These are phyloP conservation scores for Candida pseudoglaebosa DNA, from an alignment of 805 yeast species.

Conservation along the genomic window DNA sequence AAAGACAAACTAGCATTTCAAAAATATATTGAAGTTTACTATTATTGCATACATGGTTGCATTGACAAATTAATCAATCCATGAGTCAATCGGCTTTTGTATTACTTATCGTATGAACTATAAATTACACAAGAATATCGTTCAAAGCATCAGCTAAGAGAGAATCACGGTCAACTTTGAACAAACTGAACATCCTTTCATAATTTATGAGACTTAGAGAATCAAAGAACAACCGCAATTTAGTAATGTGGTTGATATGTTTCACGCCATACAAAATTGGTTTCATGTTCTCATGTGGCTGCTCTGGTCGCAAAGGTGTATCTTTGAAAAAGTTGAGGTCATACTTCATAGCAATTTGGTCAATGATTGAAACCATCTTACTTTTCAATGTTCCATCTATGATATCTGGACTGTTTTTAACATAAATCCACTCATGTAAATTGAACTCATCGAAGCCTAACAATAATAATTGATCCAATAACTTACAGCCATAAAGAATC, in stretches of 20 bases:
- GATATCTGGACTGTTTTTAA: conserved; percentile 63
- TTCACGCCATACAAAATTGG: conserved; percentile 48
- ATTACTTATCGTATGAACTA: no score
- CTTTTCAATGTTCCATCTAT: conserved; percentile 33
- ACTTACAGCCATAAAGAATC: conserved; percentile 62
- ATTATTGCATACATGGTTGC: no score
- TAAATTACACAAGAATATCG: conserved; percentile 40
- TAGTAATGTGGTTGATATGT: conserved; percentile 35
- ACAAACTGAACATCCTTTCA: conserved; percentile 59
- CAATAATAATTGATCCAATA: conserved; percentile 70
- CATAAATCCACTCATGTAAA: conserved; percentile 79
- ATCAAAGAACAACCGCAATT: conserved; percentile 62
- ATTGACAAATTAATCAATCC: no score
- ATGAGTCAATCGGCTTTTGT: neutral
- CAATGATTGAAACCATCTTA: conserved; percentile 40
- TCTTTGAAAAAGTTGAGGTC: conserved; percentile 30
- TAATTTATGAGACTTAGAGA: conserved; percentile 60
- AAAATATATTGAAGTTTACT: no score
- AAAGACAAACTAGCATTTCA: neutral
- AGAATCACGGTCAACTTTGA: conserved; percentile 24
- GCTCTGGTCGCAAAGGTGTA: conserved; percentile 35
- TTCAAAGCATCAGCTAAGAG: conserved; percentile 54
- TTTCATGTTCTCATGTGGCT: conserved; percentile 22
- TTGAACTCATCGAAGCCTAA: conserved; percentile 75
- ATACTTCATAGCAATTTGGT: conserved; percentile 37